Evolutionary conservation across 169 alveolate genomes (phyloP), one percentile per base, ranked within the genome.

Genomic region (Theileria parva): DNA sequence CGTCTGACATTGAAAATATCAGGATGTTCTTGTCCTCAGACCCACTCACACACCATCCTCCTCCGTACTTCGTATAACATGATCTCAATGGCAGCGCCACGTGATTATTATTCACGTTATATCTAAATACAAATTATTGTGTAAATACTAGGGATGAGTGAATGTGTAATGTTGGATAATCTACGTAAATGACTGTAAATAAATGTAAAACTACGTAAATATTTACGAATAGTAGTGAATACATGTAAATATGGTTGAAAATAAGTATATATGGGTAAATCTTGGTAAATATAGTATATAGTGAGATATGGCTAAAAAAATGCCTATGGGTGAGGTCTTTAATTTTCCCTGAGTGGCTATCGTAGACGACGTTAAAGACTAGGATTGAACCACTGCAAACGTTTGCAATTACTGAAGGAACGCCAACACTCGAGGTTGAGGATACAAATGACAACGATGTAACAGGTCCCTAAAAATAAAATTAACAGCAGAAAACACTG

Each of bases 371-470:
- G 67, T 87, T 92, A 66, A 93, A 70, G 23, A 92, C 93, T 13
- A 95, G 86, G 12, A 93, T 93, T 44, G 89, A 88, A 23, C 94
- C 92, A 66, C 93, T 92, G 86, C 96, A 93, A 25, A 92, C 89
- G 60, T 91, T 91, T 1, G 90, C 93, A 28, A 87, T 72, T 32
- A 91, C 75, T 13, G 72, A 39, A 0, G 95, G 95, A 13, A 86
- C 71, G 0, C 51, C 39, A 7, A 85, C 81, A 21, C 74, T 64
- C 13, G 88, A 63, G n/a, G 87, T 69, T n/a, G 92, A 76, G 13
- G 95, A 89, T 21, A 91, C 89, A 75, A 87, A 91, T 50, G 76
- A 83, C 12, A 91, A 79, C 59, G 92, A 91, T 0, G 95, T 91
- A 12, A 91, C 88, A 1, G 95, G 92, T 15, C 92, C 90, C n/a